Evolutionary conservation across 768 basidiomycete species (phyloP).

Genomic region (Leccinum fibrillosum): DNA sequence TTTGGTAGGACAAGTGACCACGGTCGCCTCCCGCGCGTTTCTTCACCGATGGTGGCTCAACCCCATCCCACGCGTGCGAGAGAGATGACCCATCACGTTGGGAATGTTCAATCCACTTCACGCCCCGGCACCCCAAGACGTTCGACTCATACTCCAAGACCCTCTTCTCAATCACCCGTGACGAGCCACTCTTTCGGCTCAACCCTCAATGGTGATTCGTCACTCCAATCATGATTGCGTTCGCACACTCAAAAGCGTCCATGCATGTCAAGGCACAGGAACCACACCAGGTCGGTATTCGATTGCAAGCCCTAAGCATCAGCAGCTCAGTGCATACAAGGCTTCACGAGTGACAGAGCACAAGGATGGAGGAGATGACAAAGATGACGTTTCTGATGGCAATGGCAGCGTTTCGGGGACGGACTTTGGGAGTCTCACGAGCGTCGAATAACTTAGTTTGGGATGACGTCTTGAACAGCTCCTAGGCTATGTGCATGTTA

Average conservation of each 20-base stretch:
- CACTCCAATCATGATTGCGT: conserved; percentile 37
- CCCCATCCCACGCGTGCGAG: conserved; percentile 28
- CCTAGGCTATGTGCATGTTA: conserved; percentile 1
- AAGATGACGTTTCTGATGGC: conserved; percentile 36
- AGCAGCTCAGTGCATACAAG: conserved; percentile 20
- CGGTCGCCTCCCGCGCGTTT: conserved; percentile 6
- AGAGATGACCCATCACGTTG: conserved; percentile 15
- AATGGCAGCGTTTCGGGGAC: conserved; percentile 39
- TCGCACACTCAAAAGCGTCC: conserved; percentile 34
- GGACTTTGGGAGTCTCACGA: conserved; percentile 49
- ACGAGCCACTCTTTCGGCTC: conserved; percentile 35
- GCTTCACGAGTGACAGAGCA: conserved; percentile 11
- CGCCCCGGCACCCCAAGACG: conserved; percentile 28
- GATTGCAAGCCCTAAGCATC: conserved; percentile 18
- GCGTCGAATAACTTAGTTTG: conserved; percentile 38
- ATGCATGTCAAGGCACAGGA: conserved; percentile 32
- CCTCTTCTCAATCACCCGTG: conserved; percentile 31
- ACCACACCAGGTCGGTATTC: conserved; percentile 20
- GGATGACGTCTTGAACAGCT: not conserved
- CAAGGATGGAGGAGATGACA: conserved; percentile 20
- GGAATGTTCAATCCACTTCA: conserved; percentile 17
- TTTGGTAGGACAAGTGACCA: conserved; percentile 5
- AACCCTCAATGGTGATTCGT: conserved; percentile 49
- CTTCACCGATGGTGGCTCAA: conserved; percentile 22
- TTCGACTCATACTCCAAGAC: conserved; percentile 25